Conservation (phyloP, 345 rosid genomes). For the Aquilaria malaccensis region DNA sequence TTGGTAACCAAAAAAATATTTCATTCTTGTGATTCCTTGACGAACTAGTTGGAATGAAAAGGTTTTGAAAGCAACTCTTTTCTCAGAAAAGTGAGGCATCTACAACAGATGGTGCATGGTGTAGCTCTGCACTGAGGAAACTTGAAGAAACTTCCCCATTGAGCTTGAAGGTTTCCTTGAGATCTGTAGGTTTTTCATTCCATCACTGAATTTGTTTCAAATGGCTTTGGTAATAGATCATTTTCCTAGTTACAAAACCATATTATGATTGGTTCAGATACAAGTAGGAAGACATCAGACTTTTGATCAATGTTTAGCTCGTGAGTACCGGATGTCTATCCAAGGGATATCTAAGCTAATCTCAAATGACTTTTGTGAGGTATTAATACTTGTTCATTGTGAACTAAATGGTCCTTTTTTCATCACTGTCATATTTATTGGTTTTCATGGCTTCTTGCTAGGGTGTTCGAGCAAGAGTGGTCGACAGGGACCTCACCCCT, state of each 20-base stretch:
- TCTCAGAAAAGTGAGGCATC: slow-evolving; percentile 55
- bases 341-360: slow-evolving; percentile 52
- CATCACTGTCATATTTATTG: background rate
- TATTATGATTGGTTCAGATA: slow-evolving; percentile 36
- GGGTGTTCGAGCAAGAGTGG: slow-evolving; percentile 87
- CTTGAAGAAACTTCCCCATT: slow-evolving; percentile 79
- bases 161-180: slow-evolving; percentile 84
- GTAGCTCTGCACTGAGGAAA: slow-evolving; percentile 48
- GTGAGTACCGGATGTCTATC: slow-evolving; percentile 81
- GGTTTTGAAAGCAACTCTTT: background rate
- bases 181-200: slow-evolving; percentile 60
- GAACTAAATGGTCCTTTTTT: slow-evolving; percentile 2
- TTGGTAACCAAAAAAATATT: too few species aligned
- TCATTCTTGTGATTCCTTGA: too few species aligned
- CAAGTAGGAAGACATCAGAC: slow-evolving; percentile 77
- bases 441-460: slow-evolving; percentile 16
- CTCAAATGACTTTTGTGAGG: slow-evolving; percentile 71
- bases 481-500: slow-evolving; percentile 70
- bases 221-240: background rate
- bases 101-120: slow-evolving; percentile 59
- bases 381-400: slow-evolving; percentile 19
- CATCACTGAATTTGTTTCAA: background rate
- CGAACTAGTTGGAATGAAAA: too few species aligned
- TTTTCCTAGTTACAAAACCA: slow-evolving; percentile 5
- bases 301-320: slow-evolving; percentile 67